Evolutionary conservation across 225 moss, liverwort and hornwort species (phyloP).

Genomic region (Polytrichum commune): DNA sequence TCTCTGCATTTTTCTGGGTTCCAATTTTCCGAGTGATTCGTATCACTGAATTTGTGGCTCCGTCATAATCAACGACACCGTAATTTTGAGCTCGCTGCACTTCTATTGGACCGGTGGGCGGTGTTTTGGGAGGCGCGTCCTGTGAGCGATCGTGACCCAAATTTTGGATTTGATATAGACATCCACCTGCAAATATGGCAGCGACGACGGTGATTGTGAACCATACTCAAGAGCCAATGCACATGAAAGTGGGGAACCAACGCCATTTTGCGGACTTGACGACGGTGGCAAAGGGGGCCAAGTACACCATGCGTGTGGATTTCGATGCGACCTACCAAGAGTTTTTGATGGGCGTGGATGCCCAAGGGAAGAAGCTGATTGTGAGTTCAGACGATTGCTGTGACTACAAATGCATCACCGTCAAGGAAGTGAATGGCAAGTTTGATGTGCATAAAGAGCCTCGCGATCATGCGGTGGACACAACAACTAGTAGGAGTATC

Average conservation of each 20-base stretch:
- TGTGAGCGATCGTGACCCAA: too few relatives aligned
- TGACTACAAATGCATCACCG: conserved; percentile 3
- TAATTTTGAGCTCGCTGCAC: too few relatives aligned
- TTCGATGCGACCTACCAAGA: conserved; percentile 32
- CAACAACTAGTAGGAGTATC: not conserved
- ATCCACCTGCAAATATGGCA: too few relatives aligned
- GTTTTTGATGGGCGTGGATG: conserved; percentile 2
- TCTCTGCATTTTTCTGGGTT: too few relatives aligned
- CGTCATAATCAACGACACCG: too few relatives aligned
- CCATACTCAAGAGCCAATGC: conserved; percentile 26
- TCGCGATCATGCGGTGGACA: not conserved
- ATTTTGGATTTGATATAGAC: too few relatives aligned
- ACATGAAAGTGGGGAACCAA: conserved; percentile 42
- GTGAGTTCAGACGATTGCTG: conserved; percentile 4
- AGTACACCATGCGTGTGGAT: conserved; percentile 23
- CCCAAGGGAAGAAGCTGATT: conserved; percentile 1
- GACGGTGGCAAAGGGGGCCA: conserved; percentile 20
- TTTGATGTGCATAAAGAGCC: conserved; percentile 1
- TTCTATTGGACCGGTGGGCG: too few relatives aligned
- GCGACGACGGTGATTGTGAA: conserved; percentile 35
- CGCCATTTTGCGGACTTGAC: conserved; percentile 21
- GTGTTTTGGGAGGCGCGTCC: too few relatives aligned
- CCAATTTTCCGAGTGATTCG: too few relatives aligned
- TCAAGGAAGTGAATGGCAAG: conserved; percentile 5
- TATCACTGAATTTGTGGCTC: too few relatives aligned